These are phyloP conservation scores for Cladosporium sp. DNA, from an alignment of 2,329 filamentous ascomycete species.

Conservation along the genomic window DNA sequence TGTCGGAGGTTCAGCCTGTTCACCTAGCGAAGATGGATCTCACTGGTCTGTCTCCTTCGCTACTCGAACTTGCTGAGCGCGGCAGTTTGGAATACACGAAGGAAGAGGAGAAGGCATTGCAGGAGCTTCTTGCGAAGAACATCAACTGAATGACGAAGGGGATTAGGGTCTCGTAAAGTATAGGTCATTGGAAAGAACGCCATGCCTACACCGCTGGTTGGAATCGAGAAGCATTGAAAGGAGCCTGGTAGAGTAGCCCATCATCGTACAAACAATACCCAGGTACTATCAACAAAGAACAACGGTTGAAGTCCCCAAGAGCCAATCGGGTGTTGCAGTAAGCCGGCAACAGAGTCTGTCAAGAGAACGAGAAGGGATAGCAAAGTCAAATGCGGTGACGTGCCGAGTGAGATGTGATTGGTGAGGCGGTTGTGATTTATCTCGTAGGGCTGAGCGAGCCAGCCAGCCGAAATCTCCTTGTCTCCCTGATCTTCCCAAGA, in stretches of 20 bases:
- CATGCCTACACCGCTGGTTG: background rate
- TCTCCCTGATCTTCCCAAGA: background rate
- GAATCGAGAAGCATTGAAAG: too few species aligned
- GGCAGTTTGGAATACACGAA: background rate
- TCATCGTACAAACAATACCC: too few species aligned
- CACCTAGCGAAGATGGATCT: conserved; percentile 3
- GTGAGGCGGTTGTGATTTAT: too few species aligned
- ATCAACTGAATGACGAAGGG: too few species aligned
- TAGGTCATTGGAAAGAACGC: background rate
- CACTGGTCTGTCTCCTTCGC: background rate
- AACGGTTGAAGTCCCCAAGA: background rate
- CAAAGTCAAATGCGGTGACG: background rate
- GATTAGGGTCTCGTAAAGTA: too few species aligned
- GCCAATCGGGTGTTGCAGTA: too few species aligned
- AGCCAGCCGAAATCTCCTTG: background rate
- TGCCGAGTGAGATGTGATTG: background rate
- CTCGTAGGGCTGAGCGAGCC: conserved; percentile 4
- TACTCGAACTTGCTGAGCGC: background rate
- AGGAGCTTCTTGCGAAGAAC: background rate
- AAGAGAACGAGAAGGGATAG: background rate
- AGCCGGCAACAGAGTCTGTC: background rate
- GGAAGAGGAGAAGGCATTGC: background rate
- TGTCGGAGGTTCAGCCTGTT: background rate
- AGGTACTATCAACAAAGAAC: background rate
- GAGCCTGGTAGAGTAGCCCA: too few species aligned